Evolutionary conservation across 495 filamentous ascomycete genomes (phyloP).

Genomic region (Durotheca rogersii): DNA sequence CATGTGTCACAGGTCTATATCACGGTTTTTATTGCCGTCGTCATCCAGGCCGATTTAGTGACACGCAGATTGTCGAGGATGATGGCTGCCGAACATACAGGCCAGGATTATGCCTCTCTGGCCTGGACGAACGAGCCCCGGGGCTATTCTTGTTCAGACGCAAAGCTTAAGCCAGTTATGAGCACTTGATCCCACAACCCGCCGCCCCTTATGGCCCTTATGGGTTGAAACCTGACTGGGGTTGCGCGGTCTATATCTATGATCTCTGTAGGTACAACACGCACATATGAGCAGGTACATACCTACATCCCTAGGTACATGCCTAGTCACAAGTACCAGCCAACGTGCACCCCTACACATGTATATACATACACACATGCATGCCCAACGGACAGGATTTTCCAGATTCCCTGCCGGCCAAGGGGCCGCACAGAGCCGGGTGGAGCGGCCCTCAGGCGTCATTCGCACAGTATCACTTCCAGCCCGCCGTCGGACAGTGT

Average conservation of each 20-base stretch:
- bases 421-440: conserved; percentile 10
- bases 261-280: conserved; percentile 9
- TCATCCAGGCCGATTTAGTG: conserved; percentile 27
- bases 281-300: too few relatives aligned
- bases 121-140: neutral
- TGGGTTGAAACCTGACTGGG: conserved; percentile 19
- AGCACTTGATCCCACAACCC: conserved; percentile 23
- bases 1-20: conserved; percentile 12
- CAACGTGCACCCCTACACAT: too few relatives aligned
- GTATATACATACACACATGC: too few relatives aligned
- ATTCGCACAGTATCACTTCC: conserved; percentile 27
- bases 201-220: conserved; percentile 4
- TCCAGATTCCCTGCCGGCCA: too few relatives aligned
- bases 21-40: conserved; percentile 21
- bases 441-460: conserved; percentile 20
- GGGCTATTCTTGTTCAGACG: conserved; percentile 21
- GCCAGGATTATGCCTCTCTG: conserved; percentile 13
- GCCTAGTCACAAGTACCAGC: too few relatives aligned
- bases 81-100: conserved; percentile 25
- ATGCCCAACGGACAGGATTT: too few relatives aligned
- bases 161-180: conserved; percentile 11
- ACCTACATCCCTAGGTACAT: too few relatives aligned
- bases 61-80: conserved; percentile 32
- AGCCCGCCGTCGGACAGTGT: conserved; percentile 26
- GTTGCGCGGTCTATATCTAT: conserved; percentile 18